Percentiles rank a stretch among this genome's conserved stretches.
Conservation (phyloP, 1,284 basidiomycete species). For the Leccinum ponderosum region DNA sequence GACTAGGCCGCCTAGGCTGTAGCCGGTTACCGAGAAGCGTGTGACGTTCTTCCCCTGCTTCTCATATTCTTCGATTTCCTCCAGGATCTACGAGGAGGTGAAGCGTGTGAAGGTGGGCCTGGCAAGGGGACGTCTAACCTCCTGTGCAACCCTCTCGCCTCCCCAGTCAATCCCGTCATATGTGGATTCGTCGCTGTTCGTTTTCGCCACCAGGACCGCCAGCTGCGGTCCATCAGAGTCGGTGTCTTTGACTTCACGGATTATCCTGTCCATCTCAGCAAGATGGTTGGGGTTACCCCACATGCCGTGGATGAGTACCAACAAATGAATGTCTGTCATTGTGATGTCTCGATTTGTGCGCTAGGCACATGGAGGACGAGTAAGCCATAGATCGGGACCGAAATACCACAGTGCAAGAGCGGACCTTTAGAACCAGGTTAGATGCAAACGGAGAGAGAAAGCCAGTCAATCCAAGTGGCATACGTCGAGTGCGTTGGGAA, state of each 20-base stretch:
- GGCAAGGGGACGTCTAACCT: constrained; percentile 43
- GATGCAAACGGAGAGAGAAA: not conserved
- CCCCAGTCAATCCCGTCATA: constrained; percentile 80
- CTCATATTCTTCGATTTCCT: constrained; percentile 53
- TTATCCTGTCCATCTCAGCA: constrained; percentile 44
- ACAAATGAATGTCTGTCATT: constrained; percentile 49
- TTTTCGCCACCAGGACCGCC: constrained; percentile 49
- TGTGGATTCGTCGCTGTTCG: constrained; percentile 59
- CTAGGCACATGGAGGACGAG: not conserved
- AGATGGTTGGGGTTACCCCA: constrained; percentile 74
- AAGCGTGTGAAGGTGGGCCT: not conserved
- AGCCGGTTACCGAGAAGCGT: constrained; percentile 74
- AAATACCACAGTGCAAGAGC: not conserved
- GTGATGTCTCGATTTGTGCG: constrained; percentile 2
- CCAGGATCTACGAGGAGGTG: constrained; percentile 43
- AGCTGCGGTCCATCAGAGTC: constrained; percentile 33
- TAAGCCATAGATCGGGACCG: constrained; percentile 2
- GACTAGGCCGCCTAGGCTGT: constrained; percentile 81
- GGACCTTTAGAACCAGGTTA: constrained; percentile 4
- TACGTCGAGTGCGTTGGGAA: constrained; percentile 4
- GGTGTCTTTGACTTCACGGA: constrained; percentile 38
- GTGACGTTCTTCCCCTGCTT: constrained; percentile 56
- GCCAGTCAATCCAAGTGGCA: not conserved
- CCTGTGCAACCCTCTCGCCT: constrained; percentile 64
- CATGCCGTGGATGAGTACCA: constrained; percentile 82